Evolutionary conservation across 331 rosid genomes (phyloP), one percentile per base, ranked within the genome.

Genomic region (Ulmus americana): DNA sequence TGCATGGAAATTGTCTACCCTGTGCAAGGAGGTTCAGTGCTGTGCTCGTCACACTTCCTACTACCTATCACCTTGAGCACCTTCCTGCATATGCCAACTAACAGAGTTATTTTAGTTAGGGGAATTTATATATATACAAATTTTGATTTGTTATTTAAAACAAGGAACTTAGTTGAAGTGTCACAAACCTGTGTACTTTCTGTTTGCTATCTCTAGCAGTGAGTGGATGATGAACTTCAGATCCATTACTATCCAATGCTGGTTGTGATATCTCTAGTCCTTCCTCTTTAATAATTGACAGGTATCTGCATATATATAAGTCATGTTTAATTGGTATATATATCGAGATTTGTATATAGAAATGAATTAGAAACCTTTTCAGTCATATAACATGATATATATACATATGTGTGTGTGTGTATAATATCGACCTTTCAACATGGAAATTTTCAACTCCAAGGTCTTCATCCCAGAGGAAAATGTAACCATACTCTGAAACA

Each of bases 201-300:
- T 60, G 61, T 55, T 63, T 61, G 40, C 22, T 45, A n/a, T 71
- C 67, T 50, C 83, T 75, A 35, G 63, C 83, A 0, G 81, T 78
- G 63, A 81, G 22, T 28, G 48, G 60, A 75, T 81, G 67, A 47
- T 78, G 83, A 13, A 81, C 76, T 46, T 69, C 76, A 0, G 86
- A 81, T 35, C 40, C 50, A 2, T 56, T 59, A 41, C 71, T 68
- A 60, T 78, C 79, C 10, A 81, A 79, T 16, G 76, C 86, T 64
- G 86, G 83, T 16, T 81, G 83, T 64, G 85, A 81, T 55, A 81
- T 77, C 73, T 81, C 74, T 54, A 77, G 71, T 64, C 82, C 85
- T 74, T 81, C 81, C 14, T 78, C 69, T 51, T 51, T 71, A 6
- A 78, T 60, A 41, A 74, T 71, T 15, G 74, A 60, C 8, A 81